These are phyloP conservation scores for Limonium bicolor DNA, from an alignment of 148 eudicot genomes.

Conservation along the genomic window DNA sequence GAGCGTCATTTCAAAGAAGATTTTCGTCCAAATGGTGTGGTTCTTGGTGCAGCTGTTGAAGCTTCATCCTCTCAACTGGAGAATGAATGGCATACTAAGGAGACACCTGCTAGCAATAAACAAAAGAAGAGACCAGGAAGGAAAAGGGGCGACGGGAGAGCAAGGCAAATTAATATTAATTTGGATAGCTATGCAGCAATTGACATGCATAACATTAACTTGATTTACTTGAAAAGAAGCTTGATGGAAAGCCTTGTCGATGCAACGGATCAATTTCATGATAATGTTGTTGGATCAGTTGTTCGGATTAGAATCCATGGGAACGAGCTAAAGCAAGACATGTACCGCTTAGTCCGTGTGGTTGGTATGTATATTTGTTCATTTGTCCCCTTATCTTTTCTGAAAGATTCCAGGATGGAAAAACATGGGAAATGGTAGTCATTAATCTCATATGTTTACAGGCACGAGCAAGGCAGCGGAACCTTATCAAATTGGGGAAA, in stretches of 20 bases:
- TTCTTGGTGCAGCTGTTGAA: slow-evolving; percentile 37
- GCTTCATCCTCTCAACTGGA: slow-evolving; percentile 22
- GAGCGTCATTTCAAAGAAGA: slow-evolving; percentile 62
- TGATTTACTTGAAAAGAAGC: slow-evolving; percentile 62
- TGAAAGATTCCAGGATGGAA: no score
- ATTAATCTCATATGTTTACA: slow-evolving; percentile 19
- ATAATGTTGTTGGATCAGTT: slow-evolving; percentile 78
- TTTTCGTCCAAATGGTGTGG: slow-evolving; percentile 23
- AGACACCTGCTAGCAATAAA: slow-evolving; percentile 20
- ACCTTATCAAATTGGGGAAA: slow-evolving; percentile 52
- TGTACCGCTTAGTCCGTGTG: slow-evolving; percentile 81
- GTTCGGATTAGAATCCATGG: slow-evolving; percentile 72
- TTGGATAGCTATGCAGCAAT: slow-evolving; percentile 84
- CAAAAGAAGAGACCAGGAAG: slow-evolving; percentile 42
- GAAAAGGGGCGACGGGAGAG: slow-evolving; percentile 36
- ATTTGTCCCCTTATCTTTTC: background rate
- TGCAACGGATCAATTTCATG: slow-evolving; percentile 45
- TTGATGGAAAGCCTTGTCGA: slow-evolving; percentile 55
- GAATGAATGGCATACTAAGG: slow-evolving; percentile 23
- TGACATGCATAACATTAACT: slow-evolving; percentile 63
- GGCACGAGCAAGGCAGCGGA: slow-evolving; percentile 51
- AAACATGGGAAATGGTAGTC: no score
- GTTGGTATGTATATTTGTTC: slow-evolving; percentile 35
- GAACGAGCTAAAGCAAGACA: slow-evolving; percentile 71
- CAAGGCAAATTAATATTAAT: slow-evolving; percentile 27